Conservation (phyloP, 1,284 basidiomycete species). For the Agroathelia rolfsii region DNA sequence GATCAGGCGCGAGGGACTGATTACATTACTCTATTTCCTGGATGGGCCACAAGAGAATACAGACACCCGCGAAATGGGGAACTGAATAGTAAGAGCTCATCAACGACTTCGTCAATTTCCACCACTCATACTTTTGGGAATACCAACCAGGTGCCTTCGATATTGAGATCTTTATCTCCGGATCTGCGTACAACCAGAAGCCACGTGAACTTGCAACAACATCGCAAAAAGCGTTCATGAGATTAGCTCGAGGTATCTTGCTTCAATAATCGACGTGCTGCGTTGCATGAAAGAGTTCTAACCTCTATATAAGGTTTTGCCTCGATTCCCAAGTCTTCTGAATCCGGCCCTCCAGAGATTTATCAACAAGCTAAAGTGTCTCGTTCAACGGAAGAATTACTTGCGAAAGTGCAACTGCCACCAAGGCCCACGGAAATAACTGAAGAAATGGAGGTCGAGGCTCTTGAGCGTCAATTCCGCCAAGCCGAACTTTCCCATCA, state of each 20-base stretch:
- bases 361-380: conserved; percentile 19
- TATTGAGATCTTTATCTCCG: conserved; percentile 65
- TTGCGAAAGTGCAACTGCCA: conserved; percentile 36
- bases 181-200: conserved; percentile 58
- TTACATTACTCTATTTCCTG: conserved; percentile 12
- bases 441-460: conserved; percentile 45
- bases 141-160: conserved; percentile 43
- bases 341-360: conserved; percentile 8
- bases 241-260: conserved; percentile 59
- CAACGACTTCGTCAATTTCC: too few relatives aligned
- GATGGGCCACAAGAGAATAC: conserved; percentile 10
- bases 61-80: too few relatives aligned
- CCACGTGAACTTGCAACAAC: conserved; percentile 55
- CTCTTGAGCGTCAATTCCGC: conserved; percentile 37
- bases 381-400: conserved; percentile 39
- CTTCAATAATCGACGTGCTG: not conserved
- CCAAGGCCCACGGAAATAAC: conserved; percentile 49
- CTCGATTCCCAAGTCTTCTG: conserved; percentile 39
- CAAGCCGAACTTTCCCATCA: conserved; percentile 12
- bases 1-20: too few relatives aligned
- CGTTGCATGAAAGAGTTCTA: conserved; percentile 6
- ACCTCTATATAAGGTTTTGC: conserved; percentile 40
- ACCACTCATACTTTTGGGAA: too few relatives aligned
- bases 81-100: too few relatives aligned
- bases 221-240: conserved; percentile 67